These are phyloP conservation scores for Lachancea sp. DNA, from an alignment of 805 yeast species.

Conservation along the genomic window DNA sequence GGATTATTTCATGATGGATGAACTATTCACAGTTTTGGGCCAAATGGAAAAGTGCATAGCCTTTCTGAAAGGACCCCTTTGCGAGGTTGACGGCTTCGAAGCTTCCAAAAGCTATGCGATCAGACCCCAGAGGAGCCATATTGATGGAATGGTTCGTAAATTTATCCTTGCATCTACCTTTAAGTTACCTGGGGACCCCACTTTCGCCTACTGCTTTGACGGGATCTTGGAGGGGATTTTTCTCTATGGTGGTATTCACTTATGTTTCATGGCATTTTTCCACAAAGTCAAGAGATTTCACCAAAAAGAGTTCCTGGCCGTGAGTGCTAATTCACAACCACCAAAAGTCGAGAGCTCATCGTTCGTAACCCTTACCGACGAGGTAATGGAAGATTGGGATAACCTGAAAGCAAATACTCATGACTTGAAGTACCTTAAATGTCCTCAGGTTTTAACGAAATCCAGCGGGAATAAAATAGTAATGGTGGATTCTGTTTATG, in stretches of 20 bases:
- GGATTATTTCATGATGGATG: constrained; percentile 10
- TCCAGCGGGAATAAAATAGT: not conserved
- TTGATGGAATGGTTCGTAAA: constrained; percentile 36
- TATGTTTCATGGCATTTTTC: constrained; percentile 40
- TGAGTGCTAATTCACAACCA: not conserved
- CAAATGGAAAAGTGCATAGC: constrained; percentile 16
- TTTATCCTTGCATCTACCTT: constrained; percentile 33
- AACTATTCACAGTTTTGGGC: constrained; percentile 18
- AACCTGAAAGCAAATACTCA: not conserved
- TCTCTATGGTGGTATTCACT: constrained; percentile 40
- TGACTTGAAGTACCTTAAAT: constrained; percentile 7
- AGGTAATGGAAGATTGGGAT: constrained; percentile 12
- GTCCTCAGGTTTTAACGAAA: constrained; percentile 8
- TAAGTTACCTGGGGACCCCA: constrained; percentile 36
- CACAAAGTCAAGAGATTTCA: constrained; percentile 31
- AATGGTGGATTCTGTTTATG: constrained; percentile 9
- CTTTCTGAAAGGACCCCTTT: constrained; percentile 14
- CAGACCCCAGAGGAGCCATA: constrained; percentile 10
- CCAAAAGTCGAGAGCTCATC: constrained; percentile 1
- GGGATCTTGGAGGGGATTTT: constrained; percentile 39
- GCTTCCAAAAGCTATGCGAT: constrained; percentile 10
- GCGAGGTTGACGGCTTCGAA: constrained; percentile 13
- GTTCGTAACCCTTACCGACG: constrained; percentile 11
- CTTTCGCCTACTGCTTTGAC: constrained; percentile 31
- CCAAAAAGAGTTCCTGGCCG: not conserved